phyloP scores from a whole-genome alignment of 2,329 filamentous ascomycete species.

The Colletotrichum lupini region DNA sequence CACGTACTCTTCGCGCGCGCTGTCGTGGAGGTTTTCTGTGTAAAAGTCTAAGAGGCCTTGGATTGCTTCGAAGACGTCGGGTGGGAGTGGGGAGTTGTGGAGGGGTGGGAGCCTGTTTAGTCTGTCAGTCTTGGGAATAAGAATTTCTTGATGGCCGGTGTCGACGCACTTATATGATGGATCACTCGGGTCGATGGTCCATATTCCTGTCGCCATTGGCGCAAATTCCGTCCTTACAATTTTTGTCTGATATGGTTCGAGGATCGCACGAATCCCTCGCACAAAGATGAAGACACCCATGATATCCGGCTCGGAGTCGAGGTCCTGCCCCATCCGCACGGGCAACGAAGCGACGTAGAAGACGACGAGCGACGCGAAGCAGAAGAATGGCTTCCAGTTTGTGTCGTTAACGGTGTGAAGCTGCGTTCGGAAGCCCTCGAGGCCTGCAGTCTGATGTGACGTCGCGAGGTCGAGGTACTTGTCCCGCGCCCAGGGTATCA shows the following conservation, averaged over 20 bases:
- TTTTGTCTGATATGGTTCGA: neutral
- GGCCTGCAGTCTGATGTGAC: slow-evolving; percentile 45
- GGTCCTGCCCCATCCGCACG: neutral
- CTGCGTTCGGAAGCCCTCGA: slow-evolving; percentile 42
- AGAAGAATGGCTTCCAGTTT: slow-evolving; percentile 48
- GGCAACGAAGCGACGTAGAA: slow-evolving; percentile 37
- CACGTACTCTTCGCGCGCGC: slow-evolving; percentile 37
- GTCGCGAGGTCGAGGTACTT: slow-evolving; percentile 41
- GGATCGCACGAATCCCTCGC: slow-evolving; percentile 10
- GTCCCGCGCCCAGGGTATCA: slow-evolving; percentile 40
- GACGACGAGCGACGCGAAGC: slow-evolving; percentile 53
- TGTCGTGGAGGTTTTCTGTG: neutral
- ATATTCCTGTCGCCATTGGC: slow-evolving; percentile 1
- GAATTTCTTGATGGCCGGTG: neutral
- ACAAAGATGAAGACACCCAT: slow-evolving; percentile 27
- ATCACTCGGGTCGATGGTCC: slow-evolving; percentile 3
- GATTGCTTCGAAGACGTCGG: slow-evolving; percentile 23
- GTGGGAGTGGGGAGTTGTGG: neutral
- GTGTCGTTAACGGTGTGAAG: slow-evolving; percentile 36
- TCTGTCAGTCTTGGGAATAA: neutral
- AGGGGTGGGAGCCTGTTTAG: slow-evolving; percentile 6
- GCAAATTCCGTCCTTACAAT: neutral
- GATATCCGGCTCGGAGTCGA: neutral
- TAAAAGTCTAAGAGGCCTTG: slow-evolving; percentile 2
- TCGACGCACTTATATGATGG: neutral